phyloP scores from a whole-genome alignment of 306 rosid species.

The Macrotyloma uniflorum region DNA sequence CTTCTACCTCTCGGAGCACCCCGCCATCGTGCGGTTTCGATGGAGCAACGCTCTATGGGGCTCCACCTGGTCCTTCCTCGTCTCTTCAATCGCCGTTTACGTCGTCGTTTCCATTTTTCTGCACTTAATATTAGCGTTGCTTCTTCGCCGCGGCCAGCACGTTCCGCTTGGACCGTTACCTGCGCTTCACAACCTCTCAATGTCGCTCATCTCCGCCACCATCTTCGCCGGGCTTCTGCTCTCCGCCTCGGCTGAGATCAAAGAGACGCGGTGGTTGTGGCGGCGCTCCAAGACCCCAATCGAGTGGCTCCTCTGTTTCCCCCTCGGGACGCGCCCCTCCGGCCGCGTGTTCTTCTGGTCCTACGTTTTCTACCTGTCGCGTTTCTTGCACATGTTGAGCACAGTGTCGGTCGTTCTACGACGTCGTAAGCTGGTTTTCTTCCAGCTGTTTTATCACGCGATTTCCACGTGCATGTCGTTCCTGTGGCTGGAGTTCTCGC shows the following conservation, averaged over 20 bases:
- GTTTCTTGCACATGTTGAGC: slow-evolving; percentile 77
- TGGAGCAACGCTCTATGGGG: slow-evolving; percentile 84
- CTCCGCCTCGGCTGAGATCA: slow-evolving; percentile 79
- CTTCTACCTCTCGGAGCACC: slow-evolving; percentile 92
- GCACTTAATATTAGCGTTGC: slow-evolving; percentile 44
- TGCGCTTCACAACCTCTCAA: slow-evolving; percentile 73
- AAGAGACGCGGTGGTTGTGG: slow-evolving; percentile 97
- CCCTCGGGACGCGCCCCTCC: slow-evolving; percentile 83
- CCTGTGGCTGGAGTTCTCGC: slow-evolving; percentile 86
- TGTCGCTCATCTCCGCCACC: slow-evolving; percentile 66
- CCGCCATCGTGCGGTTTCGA: slow-evolving; percentile 76
- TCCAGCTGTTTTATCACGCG: slow-evolving; percentile 77
- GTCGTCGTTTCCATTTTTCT: slow-evolving; percentile 52
- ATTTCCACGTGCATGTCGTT: slow-evolving; percentile 64
- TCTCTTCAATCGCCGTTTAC: slow-evolving; percentile 62
- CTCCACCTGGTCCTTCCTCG: slow-evolving; percentile 88
- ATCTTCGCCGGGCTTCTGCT: slow-evolving; percentile 73
- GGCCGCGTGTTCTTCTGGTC: slow-evolving; percentile 99
- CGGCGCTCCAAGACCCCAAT: slow-evolving; percentile 78
- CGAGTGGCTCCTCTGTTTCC: slow-evolving; percentile 95
- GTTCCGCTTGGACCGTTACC: slow-evolving; percentile 85
- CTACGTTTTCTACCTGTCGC: slow-evolving; percentile 69
- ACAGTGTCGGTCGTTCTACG: slow-evolving; percentile 60
- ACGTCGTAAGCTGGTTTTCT: slow-evolving; percentile 54
- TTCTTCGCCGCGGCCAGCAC: slow-evolving; percentile 47